phyloP scores from a whole-genome alignment of 2,329 filamentous ascomycete species.

The Phyllosticta citrichinensis region DNA sequence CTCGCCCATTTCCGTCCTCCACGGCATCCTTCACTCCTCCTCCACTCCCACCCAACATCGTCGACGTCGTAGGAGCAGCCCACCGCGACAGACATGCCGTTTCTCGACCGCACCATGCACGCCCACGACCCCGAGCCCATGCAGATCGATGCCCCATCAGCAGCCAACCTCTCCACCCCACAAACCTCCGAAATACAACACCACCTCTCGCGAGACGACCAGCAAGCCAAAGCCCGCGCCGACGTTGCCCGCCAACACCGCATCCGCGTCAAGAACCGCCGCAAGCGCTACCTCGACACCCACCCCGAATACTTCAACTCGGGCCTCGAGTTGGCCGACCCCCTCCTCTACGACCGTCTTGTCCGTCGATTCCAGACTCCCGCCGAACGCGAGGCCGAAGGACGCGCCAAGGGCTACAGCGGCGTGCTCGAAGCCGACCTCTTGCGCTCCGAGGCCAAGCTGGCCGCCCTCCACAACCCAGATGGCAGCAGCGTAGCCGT shows the following conservation, averaged over 20 bases:
- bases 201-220: slow-evolving; percentile 5
- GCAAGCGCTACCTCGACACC: slow-evolving; percentile 63
- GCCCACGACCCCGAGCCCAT: slow-evolving; percentile 2
- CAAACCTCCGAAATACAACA: slow-evolving; percentile 4
- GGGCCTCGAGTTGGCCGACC: slow-evolving; percentile 60
- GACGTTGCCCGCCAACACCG: slow-evolving; percentile 19
- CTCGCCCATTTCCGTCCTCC: neutral
- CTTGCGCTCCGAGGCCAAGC: slow-evolving; percentile 63
- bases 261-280: slow-evolving; percentile 61
- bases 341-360: slow-evolving; percentile 70
- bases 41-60: neutral
- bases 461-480: slow-evolving; percentile 50
- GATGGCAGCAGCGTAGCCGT: slow-evolving; percentile 43
- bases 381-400: slow-evolving; percentile 63
- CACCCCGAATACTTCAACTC: slow-evolving; percentile 62
- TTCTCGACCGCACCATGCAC: slow-evolving; percentile 8
- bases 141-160: slow-evolving; percentile 20
- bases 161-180: slow-evolving; percentile 18
- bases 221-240: slow-evolving; percentile 6
- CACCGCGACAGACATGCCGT: slow-evolving; percentile 2
- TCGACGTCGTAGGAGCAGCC: no score
- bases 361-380: slow-evolving; percentile 67
- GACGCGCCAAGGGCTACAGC: slow-evolving; percentile 64
- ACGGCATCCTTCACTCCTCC: neutral
- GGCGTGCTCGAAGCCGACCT: slow-evolving; percentile 70